Conservation (phyloP, 2,329 filamentous ascomycete species). For the Nemania sp. region DNA sequence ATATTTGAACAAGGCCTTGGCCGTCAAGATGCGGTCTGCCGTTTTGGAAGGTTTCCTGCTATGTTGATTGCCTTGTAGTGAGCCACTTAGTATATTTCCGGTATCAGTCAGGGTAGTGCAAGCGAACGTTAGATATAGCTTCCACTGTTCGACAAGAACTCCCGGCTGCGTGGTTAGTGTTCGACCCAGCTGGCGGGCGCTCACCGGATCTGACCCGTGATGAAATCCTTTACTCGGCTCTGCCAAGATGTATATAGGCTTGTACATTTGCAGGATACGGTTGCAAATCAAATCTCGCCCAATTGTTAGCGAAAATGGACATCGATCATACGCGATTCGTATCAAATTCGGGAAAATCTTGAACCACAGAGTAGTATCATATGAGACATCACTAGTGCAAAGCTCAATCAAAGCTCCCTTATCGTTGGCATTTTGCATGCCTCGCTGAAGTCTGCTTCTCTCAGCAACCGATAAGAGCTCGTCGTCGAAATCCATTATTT, state of each 20-base stretch:
- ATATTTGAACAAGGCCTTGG: constrained; percentile 85
- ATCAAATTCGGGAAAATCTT: constrained; percentile 97
- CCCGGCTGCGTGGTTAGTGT: constrained; percentile 76
- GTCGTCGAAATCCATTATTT: constrained; percentile 89
- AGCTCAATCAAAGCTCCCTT: constrained; percentile 89
- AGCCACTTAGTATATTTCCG: constrained; percentile 64
- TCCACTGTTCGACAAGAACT: constrained; percentile 95
- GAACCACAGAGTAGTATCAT: constrained; percentile 94
- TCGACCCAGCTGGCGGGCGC: constrained; percentile 54
- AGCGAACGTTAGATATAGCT: constrained; percentile 93
- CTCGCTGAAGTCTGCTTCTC: constrained; percentile 86
- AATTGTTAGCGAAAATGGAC: constrained; percentile 86
- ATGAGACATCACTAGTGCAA: constrained; percentile 92
- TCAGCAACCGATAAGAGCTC: constrained; percentile 91
- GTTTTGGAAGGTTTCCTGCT: constrained; percentile 78
- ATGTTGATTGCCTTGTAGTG: constrained; percentile 68
- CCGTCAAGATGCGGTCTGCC: constrained; percentile 80
- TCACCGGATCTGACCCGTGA: constrained; percentile 63
- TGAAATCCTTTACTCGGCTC: constrained; percentile 70
- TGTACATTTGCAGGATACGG: constrained; percentile 90
- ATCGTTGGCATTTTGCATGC: constrained; percentile 80
- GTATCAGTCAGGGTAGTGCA: constrained; percentile 92
- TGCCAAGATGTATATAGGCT: constrained; percentile 75
- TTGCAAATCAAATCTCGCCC: constrained; percentile 92
- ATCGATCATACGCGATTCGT: constrained; percentile 85